Evolutionary conservation across 2,329 filamentous ascomycete species (phyloP), one percentile per base, ranked within the genome.

Genomic region (Fusarium mundagurra): DNA sequence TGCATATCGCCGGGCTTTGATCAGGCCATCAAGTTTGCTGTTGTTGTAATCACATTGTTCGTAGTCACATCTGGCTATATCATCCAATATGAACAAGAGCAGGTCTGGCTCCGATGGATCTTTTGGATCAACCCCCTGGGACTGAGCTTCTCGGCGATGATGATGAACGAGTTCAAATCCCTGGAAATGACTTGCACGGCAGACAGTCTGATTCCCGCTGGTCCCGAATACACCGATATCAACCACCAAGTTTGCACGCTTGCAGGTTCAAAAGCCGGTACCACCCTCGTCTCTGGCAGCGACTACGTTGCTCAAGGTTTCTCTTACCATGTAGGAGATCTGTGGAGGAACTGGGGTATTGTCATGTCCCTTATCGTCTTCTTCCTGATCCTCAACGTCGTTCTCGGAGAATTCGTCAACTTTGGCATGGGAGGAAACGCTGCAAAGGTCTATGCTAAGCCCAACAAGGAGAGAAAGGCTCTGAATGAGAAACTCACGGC

Each of bases 321-420:
- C 81, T 87, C 88, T 0, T 97, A 95, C 83, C 81, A 85, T 18
- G 87, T 88, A 0, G 83, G 85, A 2, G 89, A 96, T 59, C 85
- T 96, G 2, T 97, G 94, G 94, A 88, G 94, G 47, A 95, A 96
- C 82, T 94, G 93, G 81, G 94, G 93, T 3, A 96, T 98, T 72
- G 91, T 97, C 69, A 80, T 95, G 17, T 91, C 87, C 4, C 88
- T 97, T 71, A 94, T 97, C 61, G 82, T 92, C 45, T 90, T 91
- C 68, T 97, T 97, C 84, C 86, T 98, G 8, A 82, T 89, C 17
- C 83, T 93, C 65, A 96, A 97, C 73, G 92, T 94, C 44, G 87
- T 94, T 22, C 87, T 96, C 0, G 95, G 94, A 78, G 95, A 98
- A 80, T 85, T 92, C 29, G 86, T 97, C 77, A 93, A 91, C 66